Evolutionary conservation across 805 yeast species (phyloP).

Genomic region (Nakazawaea molendinolei): DNA sequence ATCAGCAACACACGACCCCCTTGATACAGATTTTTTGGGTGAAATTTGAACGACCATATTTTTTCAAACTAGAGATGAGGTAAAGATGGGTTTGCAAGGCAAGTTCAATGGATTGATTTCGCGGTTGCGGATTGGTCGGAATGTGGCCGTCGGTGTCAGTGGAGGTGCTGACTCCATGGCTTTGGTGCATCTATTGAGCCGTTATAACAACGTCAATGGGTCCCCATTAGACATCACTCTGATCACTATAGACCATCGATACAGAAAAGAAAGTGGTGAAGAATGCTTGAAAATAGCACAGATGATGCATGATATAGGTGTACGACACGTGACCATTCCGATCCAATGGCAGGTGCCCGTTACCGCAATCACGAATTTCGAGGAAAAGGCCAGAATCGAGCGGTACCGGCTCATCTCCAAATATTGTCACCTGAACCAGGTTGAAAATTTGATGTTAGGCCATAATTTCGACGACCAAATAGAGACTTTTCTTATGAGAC

Average conservation of each 20-base stretch:
- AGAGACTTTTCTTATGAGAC: conserved; percentile 59
- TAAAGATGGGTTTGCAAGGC: neutral
- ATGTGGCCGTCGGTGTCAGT: conserved; percentile 53
- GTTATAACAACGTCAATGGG: neutral
- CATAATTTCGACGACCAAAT: conserved; percentile 70
- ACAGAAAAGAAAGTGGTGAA: conserved; percentile 37
- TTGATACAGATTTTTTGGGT: neutral
- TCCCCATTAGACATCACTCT: conserved; percentile 25
- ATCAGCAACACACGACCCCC: neutral
- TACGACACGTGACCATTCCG: conserved; percentile 20
- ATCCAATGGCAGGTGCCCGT: conserved; percentile 15
- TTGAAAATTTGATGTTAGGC: conserved; percentile 45
- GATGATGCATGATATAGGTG: conserved; percentile 7
- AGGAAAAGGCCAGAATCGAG: conserved; percentile 50
- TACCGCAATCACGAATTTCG: conserved; percentile 40
- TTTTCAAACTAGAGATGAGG: too few species aligned
- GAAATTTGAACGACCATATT: neutral
- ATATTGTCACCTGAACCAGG: conserved; percentile 29
- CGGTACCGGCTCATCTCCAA: conserved; percentile 40
- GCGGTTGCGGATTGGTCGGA: conserved; percentile 1
- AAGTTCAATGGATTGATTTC: neutral
- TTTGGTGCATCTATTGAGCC: conserved; percentile 31
- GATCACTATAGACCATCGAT: conserved; percentile 60
- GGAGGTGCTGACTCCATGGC: conserved; percentile 86
- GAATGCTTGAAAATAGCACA: conserved; percentile 34